Conservation (phyloP, 768 basidiomycete species). For the Termitomyces sp. region DNA sequence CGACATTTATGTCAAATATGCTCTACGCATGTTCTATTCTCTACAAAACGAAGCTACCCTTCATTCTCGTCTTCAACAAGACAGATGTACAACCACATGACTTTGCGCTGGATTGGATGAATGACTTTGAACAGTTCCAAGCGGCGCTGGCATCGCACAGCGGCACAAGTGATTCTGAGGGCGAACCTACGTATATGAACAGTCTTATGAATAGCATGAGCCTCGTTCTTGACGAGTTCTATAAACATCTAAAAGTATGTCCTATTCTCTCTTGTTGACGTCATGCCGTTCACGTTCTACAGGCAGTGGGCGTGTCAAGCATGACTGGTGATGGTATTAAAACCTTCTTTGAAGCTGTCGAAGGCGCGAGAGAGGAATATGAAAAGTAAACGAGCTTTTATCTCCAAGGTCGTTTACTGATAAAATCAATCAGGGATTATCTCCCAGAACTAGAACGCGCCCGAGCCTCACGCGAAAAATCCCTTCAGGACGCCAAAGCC, state of each 20-base stretch:
- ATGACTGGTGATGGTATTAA: slow-evolving; percentile 92
- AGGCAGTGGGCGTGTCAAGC: slow-evolving; percentile 96
- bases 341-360: slow-evolving; percentile 90
- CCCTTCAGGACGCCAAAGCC: slow-evolving; percentile 61
- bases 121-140: slow-evolving; percentile 95
- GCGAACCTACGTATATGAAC: slow-evolving; percentile 97
- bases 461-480: slow-evolving; percentile 57
- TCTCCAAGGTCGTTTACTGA: slow-evolving; percentile 2
- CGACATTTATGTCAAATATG: slow-evolving; percentile 99
- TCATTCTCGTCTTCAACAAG: slow-evolving; percentile 98
- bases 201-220: slow-evolving; percentile 99
- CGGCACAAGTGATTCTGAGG: slow-evolving; percentile 69
- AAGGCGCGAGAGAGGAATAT: slow-evolving; percentile 84
- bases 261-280: not conserved
- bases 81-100: slow-evolving; percentile 88
- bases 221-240: slow-evolving; percentile 95
- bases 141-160: slow-evolving; percentile 72
- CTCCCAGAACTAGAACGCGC: slow-evolving; percentile 84
- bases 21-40: slow-evolving; percentile 98
- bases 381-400: slow-evolving; percentile 56
- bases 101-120: slow-evolving; percentile 98
- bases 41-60: slow-evolving; percentile 97
- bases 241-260: slow-evolving; percentile 87
- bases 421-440: slow-evolving; percentile 63
- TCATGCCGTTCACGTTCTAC: not conserved